Percentiles rank a stretch among this genome's conserved stretches.
phyloP scores from a whole-genome alignment of 345 rosid species.

The Gossypium australe region DNA sequence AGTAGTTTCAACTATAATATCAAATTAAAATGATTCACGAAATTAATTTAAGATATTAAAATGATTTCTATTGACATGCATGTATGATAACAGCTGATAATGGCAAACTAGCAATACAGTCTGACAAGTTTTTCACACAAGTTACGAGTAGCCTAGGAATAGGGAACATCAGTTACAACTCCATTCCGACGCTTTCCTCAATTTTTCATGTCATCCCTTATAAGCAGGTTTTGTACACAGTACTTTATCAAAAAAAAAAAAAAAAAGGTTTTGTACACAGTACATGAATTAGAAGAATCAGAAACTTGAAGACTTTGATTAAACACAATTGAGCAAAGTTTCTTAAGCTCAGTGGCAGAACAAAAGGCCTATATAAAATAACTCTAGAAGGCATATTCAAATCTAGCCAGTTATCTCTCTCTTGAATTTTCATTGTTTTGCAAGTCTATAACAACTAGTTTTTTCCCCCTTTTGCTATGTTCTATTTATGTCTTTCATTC shows the following conservation, averaged over 20 bases:
- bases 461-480: neutral
- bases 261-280: too few species aligned
- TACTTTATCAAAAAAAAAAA: too few species aligned
- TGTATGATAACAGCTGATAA: neutral
- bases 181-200: neutral
- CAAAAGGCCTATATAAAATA: neutral
- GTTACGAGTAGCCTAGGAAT: neutral
- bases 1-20: neutral
- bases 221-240: too few species aligned
- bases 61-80: neutral
- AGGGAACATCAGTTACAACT: neutral
- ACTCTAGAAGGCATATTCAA: neutral
- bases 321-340: neutral
- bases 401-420: neutral
- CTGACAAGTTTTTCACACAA: neutral
- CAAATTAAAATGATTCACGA: neutral
- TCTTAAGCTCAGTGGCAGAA: conserved; percentile 5
- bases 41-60: neutral
- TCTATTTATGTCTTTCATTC: neutral
- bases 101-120: neutral
- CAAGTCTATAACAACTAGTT: neutral
- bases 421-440: neutral
- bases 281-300: neutral
- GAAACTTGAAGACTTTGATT: neutral
- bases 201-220: too few species aligned